Percentiles rank a stretch among this genome's conserved stretches.
Conservation (phyloP, 2,329 filamentous ascomycete species). For the Catunica adiposa region DNA sequence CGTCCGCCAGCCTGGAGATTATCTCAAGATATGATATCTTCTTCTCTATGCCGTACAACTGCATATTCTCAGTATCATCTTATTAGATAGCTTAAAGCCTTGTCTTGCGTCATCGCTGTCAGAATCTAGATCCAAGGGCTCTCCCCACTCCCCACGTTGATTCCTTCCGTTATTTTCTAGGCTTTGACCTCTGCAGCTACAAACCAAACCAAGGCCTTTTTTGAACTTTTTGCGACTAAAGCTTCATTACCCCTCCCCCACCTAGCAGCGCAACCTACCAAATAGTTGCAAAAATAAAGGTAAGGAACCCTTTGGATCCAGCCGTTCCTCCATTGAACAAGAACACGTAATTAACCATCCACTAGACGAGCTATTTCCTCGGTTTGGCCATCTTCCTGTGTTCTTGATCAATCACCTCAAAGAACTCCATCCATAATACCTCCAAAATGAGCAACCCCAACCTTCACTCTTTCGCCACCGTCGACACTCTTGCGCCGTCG, state of each 20-base stretch:
- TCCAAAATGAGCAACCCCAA: conserved; percentile 41
- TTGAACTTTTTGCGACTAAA: neutral
- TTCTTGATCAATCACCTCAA: neutral
- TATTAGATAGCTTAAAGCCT: no score
- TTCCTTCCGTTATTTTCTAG: neutral
- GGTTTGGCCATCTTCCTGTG: neutral
- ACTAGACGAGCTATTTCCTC: neutral
- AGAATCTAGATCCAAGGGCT: neutral
- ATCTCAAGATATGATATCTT: no score
- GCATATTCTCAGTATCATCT: no score
- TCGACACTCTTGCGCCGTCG: conserved; percentile 53
- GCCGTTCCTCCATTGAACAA: no score
- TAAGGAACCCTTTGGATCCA: no score
- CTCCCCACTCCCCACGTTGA: neutral
- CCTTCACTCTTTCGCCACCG: conserved; percentile 65
- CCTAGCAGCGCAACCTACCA: neutral
- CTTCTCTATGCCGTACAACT: no score
- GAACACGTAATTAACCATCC: no score
- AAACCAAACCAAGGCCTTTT: neutral
- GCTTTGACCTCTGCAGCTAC: neutral
- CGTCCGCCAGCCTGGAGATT: neutral
- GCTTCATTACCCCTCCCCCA: conserved; percentile 7
- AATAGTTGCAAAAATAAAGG: no score
- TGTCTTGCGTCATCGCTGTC: neutral
- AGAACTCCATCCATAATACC: neutral